A percentile compares a stretch with the other conserved stretches of the same genome.
These are phyloP conservation scores for Suillus ampliporus DNA, from an alignment of 768 basidiomycete genomes.

Conservation along the genomic window DNA sequence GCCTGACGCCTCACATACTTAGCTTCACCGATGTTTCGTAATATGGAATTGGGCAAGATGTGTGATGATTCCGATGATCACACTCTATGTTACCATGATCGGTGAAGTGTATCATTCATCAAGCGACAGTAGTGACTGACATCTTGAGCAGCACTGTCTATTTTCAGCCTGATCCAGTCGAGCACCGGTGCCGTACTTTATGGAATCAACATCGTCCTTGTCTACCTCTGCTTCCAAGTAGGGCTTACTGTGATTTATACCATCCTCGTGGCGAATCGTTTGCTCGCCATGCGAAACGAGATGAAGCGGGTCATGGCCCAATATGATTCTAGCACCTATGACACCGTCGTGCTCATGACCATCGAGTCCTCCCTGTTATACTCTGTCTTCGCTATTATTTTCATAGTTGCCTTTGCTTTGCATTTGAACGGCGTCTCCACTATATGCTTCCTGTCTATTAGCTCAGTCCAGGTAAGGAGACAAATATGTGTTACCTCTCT, in stretches of 20 bases:
- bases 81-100: conserved; percentile 18
- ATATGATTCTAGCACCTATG: conserved; percentile 27
- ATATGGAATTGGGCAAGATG: conserved; percentile 20
- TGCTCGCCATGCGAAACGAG: conserved; percentile 27
- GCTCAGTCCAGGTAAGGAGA: conserved; percentile 35
- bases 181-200: conserved; percentile 22
- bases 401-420: conserved; percentile 37
- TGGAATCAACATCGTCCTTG: conserved; percentile 26
- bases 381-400: conserved; percentile 32
- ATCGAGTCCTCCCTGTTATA: conserved; percentile 43
- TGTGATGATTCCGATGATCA: conserved; percentile 22
- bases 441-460: conserved; percentile 36
- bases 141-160: conserved; percentile 19
- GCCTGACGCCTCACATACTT: background rate
- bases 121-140: background rate
- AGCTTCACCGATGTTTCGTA: conserved; percentile 17
- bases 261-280: conserved; percentile 33
- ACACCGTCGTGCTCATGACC: conserved; percentile 35
- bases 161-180: conserved; percentile 21
- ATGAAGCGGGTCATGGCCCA: conserved; percentile 21
- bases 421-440: conserved; percentile 29
- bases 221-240: conserved; percentile 36
- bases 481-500: too few species aligned
- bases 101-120: conserved; percentile 13
- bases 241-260: conserved; percentile 39